These are phyloP conservation scores for Oryza punctata DNA, from an alignment of 176 grass and related monocot species.

Conservation along the genomic window DNA sequence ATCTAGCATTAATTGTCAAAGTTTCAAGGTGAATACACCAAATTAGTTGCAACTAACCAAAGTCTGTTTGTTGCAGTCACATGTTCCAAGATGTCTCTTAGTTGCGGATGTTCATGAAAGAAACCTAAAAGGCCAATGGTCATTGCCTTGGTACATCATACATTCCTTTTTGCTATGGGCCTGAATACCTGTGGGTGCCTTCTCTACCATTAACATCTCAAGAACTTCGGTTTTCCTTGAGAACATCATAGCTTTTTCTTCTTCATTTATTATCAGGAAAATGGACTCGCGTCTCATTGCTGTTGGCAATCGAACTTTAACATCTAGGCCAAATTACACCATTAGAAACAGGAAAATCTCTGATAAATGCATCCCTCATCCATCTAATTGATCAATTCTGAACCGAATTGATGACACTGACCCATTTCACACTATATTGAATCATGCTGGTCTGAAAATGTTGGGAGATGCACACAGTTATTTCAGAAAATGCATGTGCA, in stretches of 20 bases:
- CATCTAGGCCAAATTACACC: not conserved
- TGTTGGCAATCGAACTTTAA: not conserved
- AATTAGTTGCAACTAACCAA: constrained; percentile 7
- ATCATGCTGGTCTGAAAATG: not conserved
- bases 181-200: not conserved
- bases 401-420: not conserved
- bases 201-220: constrained; percentile 2
- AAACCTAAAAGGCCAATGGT: not conserved
- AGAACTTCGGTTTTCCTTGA: not conserved
- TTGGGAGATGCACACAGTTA: not conserved
- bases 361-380: not conserved
- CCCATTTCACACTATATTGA: not conserved
- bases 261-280: not conserved
- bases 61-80: not conserved
- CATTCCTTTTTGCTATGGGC: not conserved
- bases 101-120: constrained; percentile 21
- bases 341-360: not conserved
- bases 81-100: not conserved
- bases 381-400: not conserved
- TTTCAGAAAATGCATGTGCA: not conserved
- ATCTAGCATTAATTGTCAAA: not conserved
- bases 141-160: not conserved
- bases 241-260: not conserved
- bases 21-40: not conserved
- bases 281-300: not conserved